phyloP scores from a whole-genome alignment of 2,329 filamentous ascomycete species.

The Akanthomyces lecanii region DNA sequence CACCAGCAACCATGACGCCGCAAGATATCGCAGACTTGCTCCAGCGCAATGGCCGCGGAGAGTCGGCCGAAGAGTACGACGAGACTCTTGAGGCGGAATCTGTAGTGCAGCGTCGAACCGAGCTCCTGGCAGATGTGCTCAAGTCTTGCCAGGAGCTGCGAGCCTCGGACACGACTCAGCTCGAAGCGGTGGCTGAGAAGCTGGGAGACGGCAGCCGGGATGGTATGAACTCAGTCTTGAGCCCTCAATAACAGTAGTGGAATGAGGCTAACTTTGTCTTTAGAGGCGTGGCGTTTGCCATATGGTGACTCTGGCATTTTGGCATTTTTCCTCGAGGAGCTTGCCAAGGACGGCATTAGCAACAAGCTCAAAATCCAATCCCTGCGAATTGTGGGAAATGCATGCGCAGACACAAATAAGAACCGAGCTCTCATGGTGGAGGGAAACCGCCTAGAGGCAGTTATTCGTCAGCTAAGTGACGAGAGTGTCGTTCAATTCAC shows the following conservation, averaged over 20 bases:
- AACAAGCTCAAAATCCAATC: constrained; percentile 48
- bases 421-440: constrained; percentile 54
- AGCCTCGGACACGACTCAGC: constrained; percentile 35
- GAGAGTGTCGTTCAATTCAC: constrained; percentile 47
- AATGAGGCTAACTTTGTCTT: constrained; percentile 18
- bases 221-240: constrained; percentile 35
- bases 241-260: background rate
- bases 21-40: constrained; percentile 37
- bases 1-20: constrained; percentile 28
- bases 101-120: constrained; percentile 24
- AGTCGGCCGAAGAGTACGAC: constrained; percentile 25
- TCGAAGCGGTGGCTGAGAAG: constrained; percentile 47
- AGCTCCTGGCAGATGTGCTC: constrained; percentile 36
- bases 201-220: constrained; percentile 53
- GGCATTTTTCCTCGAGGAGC: constrained; percentile 49
- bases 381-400: constrained; percentile 57
- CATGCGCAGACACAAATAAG: constrained; percentile 59
- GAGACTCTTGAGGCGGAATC: constrained; percentile 25
- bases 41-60: constrained; percentile 29
- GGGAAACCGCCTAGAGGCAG: constrained; percentile 41
- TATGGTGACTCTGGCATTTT: constrained; percentile 56
- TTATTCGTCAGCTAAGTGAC: constrained; percentile 46
- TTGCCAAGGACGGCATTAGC: constrained; percentile 36
- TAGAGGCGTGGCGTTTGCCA: constrained; percentile 53
- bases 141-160: constrained; percentile 37